Percentiles rank a stretch among this genome's conserved stretches.
Evolutionary conservation across 805 yeast genomes (phyloP).

Genomic region (Lachancea kluyveri): DNA sequence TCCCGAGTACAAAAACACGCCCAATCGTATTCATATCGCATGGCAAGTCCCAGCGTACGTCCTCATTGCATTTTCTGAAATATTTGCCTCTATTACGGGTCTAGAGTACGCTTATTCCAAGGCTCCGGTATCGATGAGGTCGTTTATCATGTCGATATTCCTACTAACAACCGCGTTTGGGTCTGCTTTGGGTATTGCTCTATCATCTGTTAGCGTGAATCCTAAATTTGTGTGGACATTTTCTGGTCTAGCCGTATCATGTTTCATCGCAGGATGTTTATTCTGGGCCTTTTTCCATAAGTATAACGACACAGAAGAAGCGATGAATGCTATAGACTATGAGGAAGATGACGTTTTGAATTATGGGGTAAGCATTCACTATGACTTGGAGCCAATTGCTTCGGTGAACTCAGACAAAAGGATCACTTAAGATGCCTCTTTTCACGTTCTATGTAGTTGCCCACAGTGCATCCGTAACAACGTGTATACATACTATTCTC

Average conservation of each 20-base stretch:
- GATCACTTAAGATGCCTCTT: no score
- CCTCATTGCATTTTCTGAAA: conserved; percentile 68
- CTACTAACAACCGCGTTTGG: conserved; percentile 72
- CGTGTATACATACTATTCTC: no score
- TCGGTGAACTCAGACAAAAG: no score
- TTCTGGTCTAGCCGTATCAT: conserved; percentile 53
- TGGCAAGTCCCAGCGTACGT: conserved; percentile 62
- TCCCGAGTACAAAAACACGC: conserved; percentile 20
- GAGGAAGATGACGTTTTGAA: conserved; percentile 19
- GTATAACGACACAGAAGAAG: conserved; percentile 52
- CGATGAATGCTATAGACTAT: conserved; percentile 45
- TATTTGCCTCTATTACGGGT: conserved; percentile 75
- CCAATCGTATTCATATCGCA: conserved; percentile 52
- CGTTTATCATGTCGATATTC: conserved; percentile 45
- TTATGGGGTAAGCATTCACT: no score
- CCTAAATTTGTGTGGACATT: conserved; percentile 70
- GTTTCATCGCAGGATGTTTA: conserved; percentile 49
- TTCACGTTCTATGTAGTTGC: no score
- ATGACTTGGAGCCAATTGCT: no score
- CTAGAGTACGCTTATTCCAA: conserved; percentile 79
- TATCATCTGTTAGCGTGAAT: conserved; percentile 58
- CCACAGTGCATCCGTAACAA: no score
- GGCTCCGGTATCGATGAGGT: conserved; percentile 56
- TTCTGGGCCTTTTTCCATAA: conserved; percentile 58
- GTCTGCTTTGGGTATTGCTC: conserved; percentile 54